Conservation (phyloP, 352 stramenopile genomes). For the Phytopythium ostracodes region DNA sequence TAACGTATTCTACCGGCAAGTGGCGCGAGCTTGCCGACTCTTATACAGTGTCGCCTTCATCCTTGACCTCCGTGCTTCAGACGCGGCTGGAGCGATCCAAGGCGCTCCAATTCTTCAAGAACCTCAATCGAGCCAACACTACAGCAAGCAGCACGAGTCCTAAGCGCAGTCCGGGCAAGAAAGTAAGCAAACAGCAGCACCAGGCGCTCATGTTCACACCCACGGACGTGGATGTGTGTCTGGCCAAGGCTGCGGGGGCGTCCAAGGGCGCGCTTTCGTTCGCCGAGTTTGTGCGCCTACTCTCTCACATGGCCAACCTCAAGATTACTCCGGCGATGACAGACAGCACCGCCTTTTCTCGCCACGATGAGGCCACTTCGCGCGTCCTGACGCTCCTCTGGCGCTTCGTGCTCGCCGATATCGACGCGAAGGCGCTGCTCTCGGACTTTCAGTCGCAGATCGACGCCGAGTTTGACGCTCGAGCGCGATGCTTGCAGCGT, state of each 20-base stretch:
- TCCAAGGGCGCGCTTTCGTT: conserved; percentile 46
- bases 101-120: conserved; percentile 9
- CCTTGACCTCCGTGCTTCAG: neutral
- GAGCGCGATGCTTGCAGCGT: conserved; percentile 22
- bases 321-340: conserved; percentile 14
- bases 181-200: no score
- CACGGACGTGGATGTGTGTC: conserved; percentile 52
- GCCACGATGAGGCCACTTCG: conserved; percentile 27
- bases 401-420: conserved; percentile 31
- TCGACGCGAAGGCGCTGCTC: conserved; percentile 14
- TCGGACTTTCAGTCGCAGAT: neutral
- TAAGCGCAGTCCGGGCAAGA: conserved; percentile 10
- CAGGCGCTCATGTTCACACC: conserved; percentile 26
- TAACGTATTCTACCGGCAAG: neutral
- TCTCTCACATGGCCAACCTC: conserved; percentile 31
- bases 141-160: neutral
- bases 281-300: conserved; percentile 31
- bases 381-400: conserved; percentile 43
- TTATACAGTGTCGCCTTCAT: no score
- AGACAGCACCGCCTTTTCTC: neutral
- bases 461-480: neutral
- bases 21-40: neutral
- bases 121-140: neutral
- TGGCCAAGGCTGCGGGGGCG: conserved; percentile 44
- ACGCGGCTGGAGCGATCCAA: conserved; percentile 5